These are phyloP conservation scores for Plasmodium chabaudi DNA, from an alignment of 169 alveolate genomes.

Conservation along the genomic window DNA sequence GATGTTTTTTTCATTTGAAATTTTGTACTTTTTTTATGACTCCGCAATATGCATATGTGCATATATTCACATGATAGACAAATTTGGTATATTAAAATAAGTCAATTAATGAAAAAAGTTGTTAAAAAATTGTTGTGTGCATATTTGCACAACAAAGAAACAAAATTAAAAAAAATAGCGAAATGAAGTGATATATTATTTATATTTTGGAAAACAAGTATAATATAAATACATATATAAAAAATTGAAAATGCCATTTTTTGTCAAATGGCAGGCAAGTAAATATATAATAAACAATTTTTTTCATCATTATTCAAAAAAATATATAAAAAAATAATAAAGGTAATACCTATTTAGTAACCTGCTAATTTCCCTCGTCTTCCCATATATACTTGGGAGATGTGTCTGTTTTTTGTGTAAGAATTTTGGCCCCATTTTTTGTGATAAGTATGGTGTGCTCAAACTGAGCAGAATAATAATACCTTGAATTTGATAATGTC, in stretches of 20 bases:
- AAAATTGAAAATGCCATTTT: too few species aligned
- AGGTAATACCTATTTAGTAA: too few species aligned
- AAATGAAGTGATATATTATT: too few species aligned
- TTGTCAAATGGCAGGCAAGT: not conserved
- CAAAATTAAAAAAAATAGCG: not conserved
- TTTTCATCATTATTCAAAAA: not conserved
- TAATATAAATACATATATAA: too few species aligned
- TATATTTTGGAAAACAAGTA: too few species aligned
- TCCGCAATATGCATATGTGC: not conserved
- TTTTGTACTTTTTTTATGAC: too few species aligned
- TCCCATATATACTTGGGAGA: conserved; percentile 58
- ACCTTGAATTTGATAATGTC: conserved; percentile 85
- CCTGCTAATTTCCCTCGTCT: not conserved
- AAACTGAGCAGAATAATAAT: conserved; percentile 80
- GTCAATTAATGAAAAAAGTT: too few species aligned
- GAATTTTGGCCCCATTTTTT: conserved; percentile 78
- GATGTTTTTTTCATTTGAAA: too few species aligned
- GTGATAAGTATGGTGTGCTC: conserved; percentile 83
- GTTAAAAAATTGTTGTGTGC: conserved; percentile 4
- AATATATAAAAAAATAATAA: too few species aligned
- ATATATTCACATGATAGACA: not conserved
- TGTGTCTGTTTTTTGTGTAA: conserved; percentile 64
- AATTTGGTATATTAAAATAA: not conserved
- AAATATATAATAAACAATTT: not conserved
- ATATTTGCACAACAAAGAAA: not conserved